Conservation (phyloP, 1,284 basidiomycete genomes). For the Boletus smithii region DNA sequence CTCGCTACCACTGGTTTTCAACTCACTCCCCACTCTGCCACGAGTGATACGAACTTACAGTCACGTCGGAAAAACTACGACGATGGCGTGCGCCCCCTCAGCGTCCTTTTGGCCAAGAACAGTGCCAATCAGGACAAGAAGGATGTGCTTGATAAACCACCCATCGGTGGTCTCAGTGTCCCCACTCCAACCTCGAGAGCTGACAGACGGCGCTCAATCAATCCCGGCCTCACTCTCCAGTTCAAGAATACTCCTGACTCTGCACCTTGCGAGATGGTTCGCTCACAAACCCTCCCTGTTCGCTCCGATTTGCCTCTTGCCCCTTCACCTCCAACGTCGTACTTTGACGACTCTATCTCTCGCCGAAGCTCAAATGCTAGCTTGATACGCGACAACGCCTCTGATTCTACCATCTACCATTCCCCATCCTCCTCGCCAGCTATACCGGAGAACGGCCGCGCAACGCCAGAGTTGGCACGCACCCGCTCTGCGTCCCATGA, state of each 20-base stretch:
- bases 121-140: conserved; percentile 9
- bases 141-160: conserved; percentile 2
- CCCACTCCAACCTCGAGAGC: conserved; percentile 32
- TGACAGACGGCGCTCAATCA: conserved; percentile 43
- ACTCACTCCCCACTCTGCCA: conserved; percentile 21
- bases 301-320: conserved; percentile 21
- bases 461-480: conserved; percentile 20
- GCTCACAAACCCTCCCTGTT: conserved; percentile 32
- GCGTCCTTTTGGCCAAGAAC: conserved; percentile 40
- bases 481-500: conserved; percentile 29
- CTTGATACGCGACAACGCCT: conserved; percentile 28
- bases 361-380: conserved; percentile 22
- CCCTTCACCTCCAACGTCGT: conserved; percentile 16
- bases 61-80: conserved; percentile 58
- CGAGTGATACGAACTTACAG: conserved; percentile 12
- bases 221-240: conserved; percentile 37
- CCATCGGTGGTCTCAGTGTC: conserved; percentile 18
- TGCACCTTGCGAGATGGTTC: conserved; percentile 37
- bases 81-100: conserved; percentile 52
- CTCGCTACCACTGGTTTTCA: conserved; percentile 9
- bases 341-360: conserved; percentile 19
- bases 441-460: conserved; percentile 20
- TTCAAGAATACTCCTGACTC: conserved; percentile 34
- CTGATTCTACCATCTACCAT: conserved; percentile 31
- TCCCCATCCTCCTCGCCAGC: conserved; percentile 32